A percentile compares a stretch with the other conserved stretches of the same genome.
These are phyloP conservation scores for Zoysia pacifica DNA, from an alignment of 176 grass and related monocot species.

Conservation along the genomic window DNA sequence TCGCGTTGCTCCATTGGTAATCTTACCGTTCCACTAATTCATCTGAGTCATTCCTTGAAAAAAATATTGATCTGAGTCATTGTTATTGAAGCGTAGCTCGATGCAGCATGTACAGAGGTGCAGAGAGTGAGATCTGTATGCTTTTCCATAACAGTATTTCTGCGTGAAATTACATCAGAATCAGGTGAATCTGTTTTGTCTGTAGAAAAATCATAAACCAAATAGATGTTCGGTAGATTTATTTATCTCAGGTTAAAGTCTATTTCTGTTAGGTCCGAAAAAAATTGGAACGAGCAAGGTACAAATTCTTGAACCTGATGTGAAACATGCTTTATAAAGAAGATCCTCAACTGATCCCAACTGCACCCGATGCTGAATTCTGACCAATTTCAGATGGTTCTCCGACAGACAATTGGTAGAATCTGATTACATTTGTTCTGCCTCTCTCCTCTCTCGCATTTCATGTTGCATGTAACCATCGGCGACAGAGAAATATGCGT, in stretches of 20 bases:
- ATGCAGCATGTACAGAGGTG: neutral
- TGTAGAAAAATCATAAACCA: too few relatives aligned
- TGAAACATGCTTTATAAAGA: too few relatives aligned
- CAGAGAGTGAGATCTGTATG: too few relatives aligned
- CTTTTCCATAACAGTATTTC: too few relatives aligned
- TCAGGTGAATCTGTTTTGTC: too few relatives aligned
- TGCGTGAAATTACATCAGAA: too few relatives aligned
- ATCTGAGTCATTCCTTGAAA: too few relatives aligned
- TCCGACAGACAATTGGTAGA: conserved; percentile 36
- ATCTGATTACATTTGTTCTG: conserved; percentile 56
- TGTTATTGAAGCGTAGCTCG: conserved; percentile 11
- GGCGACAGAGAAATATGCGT: conserved; percentile 40
- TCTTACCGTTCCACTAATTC: conserved; percentile 10
- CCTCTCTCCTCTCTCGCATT: conserved; percentile 26
- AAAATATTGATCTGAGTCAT: conserved; percentile 36
- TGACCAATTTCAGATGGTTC: conserved; percentile 16
- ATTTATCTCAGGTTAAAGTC: too few relatives aligned
- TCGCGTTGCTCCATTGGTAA: conserved; percentile 42
- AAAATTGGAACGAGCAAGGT: too few relatives aligned
- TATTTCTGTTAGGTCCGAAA: too few relatives aligned
- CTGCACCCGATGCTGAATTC: conserved; percentile 25
- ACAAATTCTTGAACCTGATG: too few relatives aligned
- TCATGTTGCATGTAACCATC: conserved; percentile 30
- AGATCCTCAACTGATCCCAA: neutral
- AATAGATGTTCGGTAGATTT: too few relatives aligned